Evolutionary conservation across 495 filamentous ascomycete species (phyloP), one percentile per base, ranked within the genome.

Genomic region (Chaetomidium leptoderma): DNA sequence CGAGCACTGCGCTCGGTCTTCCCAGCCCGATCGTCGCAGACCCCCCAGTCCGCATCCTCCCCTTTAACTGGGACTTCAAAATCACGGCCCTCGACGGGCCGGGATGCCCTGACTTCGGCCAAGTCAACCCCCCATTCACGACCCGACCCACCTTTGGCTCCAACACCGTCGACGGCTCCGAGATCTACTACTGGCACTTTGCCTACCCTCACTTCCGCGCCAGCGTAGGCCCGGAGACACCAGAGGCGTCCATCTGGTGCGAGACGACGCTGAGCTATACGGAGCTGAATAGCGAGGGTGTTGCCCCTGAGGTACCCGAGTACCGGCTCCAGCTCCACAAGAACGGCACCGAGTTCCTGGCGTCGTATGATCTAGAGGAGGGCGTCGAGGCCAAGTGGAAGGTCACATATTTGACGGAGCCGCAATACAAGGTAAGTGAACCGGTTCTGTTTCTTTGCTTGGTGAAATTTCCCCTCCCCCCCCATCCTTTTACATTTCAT

Each of bases 151-250:
- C 45, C 26, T 48, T 32, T 7, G 45, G 45, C 45, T 21, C 16
- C 16, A 48, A 48, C 45, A 48, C 45, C n/a, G 45, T 48, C 8
- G 45, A 48, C 27, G 45, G 45, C 16, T 33, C 27, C 45, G 45
- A 48, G 45, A 48, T 48, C 45, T 48, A 48, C 45, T 48, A 48
- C 45, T 48, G 45, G 45, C 29, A 32, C 45, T 48, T 48, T 33
- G 45, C 45, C 16, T 48, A 48, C 45, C 45, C 45, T 9, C 45
- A 48, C 45, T n/a, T 48, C 24, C 29, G 17, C 27, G 26, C 26
- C 27, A 33, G n/a, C 45, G 45, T 48, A 1, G 45, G n/a, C 0
- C 16, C 45, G 2, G 45, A 17, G 13, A 33, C 7, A 16, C 45
- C 27, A 2, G 45, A 48, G 45, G 45, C 26, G 6, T 48, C 45